Conservation (phyloP, 2,329 filamentous ascomycete genomes). For the Colletotrichum tamarilloi region DNA sequence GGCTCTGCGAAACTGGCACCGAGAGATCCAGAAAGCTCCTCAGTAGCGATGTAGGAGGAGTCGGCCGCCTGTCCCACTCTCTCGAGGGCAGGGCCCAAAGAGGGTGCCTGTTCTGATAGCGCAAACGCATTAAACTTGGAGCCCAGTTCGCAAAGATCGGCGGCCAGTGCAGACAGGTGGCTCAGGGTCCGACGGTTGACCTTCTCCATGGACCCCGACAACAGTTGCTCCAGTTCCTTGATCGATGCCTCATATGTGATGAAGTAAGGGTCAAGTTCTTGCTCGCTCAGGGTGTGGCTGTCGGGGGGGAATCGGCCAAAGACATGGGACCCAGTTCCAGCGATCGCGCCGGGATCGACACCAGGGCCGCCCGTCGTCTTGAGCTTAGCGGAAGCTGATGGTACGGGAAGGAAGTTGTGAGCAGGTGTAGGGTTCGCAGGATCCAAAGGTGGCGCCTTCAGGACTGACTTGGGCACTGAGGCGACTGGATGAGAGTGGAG, state of each 20-base stretch:
- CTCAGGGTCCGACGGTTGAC: conserved; percentile 90
- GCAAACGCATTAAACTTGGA: conserved; percentile 98
- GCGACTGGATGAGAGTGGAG: conserved; percentile 89
- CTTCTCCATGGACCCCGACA: conserved; percentile 96
- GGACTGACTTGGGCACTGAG: conserved; percentile 91
- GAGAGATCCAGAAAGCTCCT: conserved; percentile 88
- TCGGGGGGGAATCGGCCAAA: conserved; percentile 87
- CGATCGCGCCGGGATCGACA: conserved; percentile 48
- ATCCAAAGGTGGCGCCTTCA: conserved; percentile 95
- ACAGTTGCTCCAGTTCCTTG: conserved; percentile 86
- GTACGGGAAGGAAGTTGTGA: conserved; percentile 88
- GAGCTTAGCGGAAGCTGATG: conserved; percentile 86
- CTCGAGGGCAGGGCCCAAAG: conserved; percentile 92
- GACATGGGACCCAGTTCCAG: conserved; percentile 62
- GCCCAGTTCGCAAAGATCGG: conserved; percentile 91
- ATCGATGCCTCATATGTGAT: conserved; percentile 92
- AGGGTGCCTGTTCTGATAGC: conserved; percentile 88
- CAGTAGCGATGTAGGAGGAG: conserved; percentile 94
- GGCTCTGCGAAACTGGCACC: conserved; percentile 96
- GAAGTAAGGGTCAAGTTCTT: conserved; percentile 96
- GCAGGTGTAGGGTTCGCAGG: conserved; percentile 91
- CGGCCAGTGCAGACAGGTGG: conserved; percentile 84
- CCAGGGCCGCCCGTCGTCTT: conserved; percentile 60
- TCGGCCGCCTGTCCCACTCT: conserved; percentile 94
- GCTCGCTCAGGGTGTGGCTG: conserved; percentile 80